Conservation (phyloP, 2,329 filamentous ascomycete species). For the Verticillium klebahnii region DNA sequence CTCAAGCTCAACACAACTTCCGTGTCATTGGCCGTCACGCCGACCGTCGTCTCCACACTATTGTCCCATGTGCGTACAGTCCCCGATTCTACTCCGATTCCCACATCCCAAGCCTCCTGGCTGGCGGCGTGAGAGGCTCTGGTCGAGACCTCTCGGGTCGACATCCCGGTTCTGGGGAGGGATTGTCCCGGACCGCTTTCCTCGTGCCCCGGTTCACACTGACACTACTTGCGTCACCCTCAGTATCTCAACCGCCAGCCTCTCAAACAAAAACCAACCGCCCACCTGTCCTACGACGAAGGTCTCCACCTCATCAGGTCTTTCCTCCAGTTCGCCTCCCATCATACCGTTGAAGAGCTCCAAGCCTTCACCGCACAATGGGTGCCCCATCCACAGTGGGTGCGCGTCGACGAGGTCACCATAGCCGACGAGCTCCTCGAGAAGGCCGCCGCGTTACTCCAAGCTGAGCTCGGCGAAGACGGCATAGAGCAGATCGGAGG, state of each 20-base stretch:
- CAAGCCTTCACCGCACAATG: slow-evolving; percentile 89
- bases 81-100: neutral
- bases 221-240: neutral
- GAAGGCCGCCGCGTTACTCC: slow-evolving; percentile 62
- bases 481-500: slow-evolving; percentile 77
- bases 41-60: slow-evolving; percentile 81
- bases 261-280: slow-evolving; percentile 73
- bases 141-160: neutral
- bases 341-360: slow-evolving; percentile 87
- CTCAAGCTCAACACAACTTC: slow-evolving; percentile 68
- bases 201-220: neutral
- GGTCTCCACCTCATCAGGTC: slow-evolving; percentile 81
- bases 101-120: neutral
- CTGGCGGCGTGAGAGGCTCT: neutral
- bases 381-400: slow-evolving; percentile 86
- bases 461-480: slow-evolving; percentile 69
- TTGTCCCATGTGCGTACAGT: slow-evolving; percentile 68
- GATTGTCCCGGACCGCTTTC: neutral
- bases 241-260: slow-evolving; percentile 80
- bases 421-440: slow-evolving; percentile 62
- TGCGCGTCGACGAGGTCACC: slow-evolving; percentile 66
- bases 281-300: slow-evolving; percentile 91
- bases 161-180: neutral
- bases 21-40: slow-evolving; percentile 78
- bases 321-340: slow-evolving; percentile 80